Evolutionary conservation across 306 rosid species (phyloP).

Genomic region (Mucuna pruriens): DNA sequence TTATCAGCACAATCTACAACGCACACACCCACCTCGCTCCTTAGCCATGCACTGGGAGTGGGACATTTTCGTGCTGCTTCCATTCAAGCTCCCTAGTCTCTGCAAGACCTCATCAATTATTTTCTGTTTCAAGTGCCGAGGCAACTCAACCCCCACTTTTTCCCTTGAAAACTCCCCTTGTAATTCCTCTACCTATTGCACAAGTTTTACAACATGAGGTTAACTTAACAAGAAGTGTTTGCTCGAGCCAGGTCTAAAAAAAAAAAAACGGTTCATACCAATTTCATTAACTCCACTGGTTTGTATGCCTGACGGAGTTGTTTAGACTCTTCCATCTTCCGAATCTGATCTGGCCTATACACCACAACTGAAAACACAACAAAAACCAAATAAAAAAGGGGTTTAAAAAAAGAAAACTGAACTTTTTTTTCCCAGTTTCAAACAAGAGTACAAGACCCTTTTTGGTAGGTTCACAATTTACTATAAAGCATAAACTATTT

Average conservation of each 20-base stretch:
- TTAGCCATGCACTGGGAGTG: constrained; percentile 35
- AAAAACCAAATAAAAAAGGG: not conserved
- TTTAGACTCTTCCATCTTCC: constrained; percentile 82
- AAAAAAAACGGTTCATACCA: constrained; percentile 64
- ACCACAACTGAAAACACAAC: constrained; percentile 55
- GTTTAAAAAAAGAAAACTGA: not conserved
- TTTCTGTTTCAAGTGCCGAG: constrained; percentile 71
- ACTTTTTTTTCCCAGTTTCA: not conserved
- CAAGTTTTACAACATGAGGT: constrained; percentile 30
- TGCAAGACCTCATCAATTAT: constrained; percentile 67
- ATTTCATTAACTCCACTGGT: constrained; percentile 74
- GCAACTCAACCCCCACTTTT: constrained; percentile 55
- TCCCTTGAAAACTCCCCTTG: constrained; percentile 61
- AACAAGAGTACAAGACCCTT: constrained; percentile 10
- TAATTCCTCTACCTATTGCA: constrained; percentile 68
- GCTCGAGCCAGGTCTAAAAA: not conserved
- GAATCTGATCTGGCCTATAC: constrained; percentile 91
- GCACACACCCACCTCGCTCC: constrained; percentile 71
- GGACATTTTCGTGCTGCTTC: constrained; percentile 37
- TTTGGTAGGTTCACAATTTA: not conserved
- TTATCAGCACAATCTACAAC: not conserved
- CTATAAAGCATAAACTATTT: constrained; percentile 7
- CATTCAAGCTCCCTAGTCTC: constrained; percentile 64
- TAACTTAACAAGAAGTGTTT: constrained; percentile 27
- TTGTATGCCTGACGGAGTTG: constrained; percentile 69